Percentiles rank a stretch among this genome's conserved stretches.
phyloP scores from a whole-genome alignment of 495 filamentous ascomycete genomes.

The Penicillium odoratum region DNA sequence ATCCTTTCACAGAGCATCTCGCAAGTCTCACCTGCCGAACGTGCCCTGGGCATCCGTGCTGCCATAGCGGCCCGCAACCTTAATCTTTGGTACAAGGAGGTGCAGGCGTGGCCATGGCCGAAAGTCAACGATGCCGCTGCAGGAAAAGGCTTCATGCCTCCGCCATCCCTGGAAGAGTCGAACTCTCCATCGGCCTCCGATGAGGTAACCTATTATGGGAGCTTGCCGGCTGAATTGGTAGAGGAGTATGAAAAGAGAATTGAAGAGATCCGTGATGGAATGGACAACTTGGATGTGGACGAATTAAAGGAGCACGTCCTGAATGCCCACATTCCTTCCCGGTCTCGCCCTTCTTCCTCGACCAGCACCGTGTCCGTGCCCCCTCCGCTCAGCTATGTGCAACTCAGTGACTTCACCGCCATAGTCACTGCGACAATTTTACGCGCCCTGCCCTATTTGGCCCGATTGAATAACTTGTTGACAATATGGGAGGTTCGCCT shows the following conservation, averaged over 20 bases:
- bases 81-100: slow-evolving; percentile 73
- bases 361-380: slow-evolving; percentile 54
- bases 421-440: slow-evolving; percentile 86
- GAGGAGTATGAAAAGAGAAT: slow-evolving; percentile 69
- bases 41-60: slow-evolving; percentile 70
- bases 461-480: slow-evolving; percentile 65
- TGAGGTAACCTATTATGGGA: slow-evolving; percentile 62
- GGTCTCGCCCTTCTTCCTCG: slow-evolving; percentile 55
- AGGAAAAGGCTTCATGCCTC: slow-evolving; percentile 59
- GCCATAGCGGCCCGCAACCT: slow-evolving; percentile 74
- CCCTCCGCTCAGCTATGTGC: slow-evolving; percentile 53
- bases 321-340: slow-evolving; percentile 66
- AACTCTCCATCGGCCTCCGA: slow-evolving; percentile 2
- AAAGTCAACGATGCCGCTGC: slow-evolving; percentile 32
- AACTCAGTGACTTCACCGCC: slow-evolving; percentile 82
- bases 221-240: slow-evolving; percentile 61
- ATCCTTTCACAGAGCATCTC: slow-evolving; percentile 65
- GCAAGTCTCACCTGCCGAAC: slow-evolving; percentile 63
- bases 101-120: slow-evolving; percentile 76
- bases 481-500: slow-evolving; percentile 76
- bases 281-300: slow-evolving; percentile 81
- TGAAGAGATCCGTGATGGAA: slow-evolving; percentile 71
- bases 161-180: slow-evolving; percentile 16
- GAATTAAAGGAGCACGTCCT: slow-evolving; percentile 89
- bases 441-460: slow-evolving; percentile 80